phyloP scores from a whole-genome alignment of 2,329 filamentous ascomycete genomes.

The Xylariaceae sp. region DNA sequence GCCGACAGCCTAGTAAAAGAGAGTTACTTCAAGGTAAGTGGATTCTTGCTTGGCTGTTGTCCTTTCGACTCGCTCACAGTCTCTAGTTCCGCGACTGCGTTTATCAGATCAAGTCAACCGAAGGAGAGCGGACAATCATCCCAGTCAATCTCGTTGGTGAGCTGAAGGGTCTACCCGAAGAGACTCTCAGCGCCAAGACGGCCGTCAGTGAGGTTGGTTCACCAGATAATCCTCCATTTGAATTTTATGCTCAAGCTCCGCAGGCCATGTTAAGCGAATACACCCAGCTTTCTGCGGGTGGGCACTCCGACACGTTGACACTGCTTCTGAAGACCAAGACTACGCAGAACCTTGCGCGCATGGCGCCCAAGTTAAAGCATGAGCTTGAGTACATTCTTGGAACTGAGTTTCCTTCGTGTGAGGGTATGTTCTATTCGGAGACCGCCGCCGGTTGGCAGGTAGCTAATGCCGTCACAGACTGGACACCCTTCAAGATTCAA shows the following conservation, averaged over 20 bases:
- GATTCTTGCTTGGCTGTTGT: background rate
- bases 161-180: constrained; percentile 44
- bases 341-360: constrained; percentile 42
- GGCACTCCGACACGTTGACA: constrained; percentile 40
- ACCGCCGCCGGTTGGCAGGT: background rate
- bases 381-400: constrained; percentile 43
- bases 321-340: constrained; percentile 42
- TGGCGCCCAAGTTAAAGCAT: constrained; percentile 41
- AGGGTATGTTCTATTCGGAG: constrained; percentile 24
- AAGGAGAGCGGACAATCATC: constrained; percentile 44
- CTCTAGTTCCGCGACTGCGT: constrained; percentile 42
- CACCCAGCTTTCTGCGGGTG: constrained; percentile 44
- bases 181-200: constrained; percentile 43
- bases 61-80: constrained; percentile 4
- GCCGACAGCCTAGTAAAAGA: constrained; percentile 44
- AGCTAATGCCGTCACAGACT: constrained; percentile 35
- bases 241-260: background rate
- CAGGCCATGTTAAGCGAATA: constrained; percentile 48
- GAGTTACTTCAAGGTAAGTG: constrained; percentile 43
- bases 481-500: constrained; percentile 51
- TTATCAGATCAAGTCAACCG: constrained; percentile 48
- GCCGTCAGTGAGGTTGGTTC: constrained; percentile 41
- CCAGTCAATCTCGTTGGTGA: constrained; percentile 41
- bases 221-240: background rate
- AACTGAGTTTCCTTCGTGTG: constrained; percentile 44